A percentile compares a stretch with the other conserved stretches of the same genome.
These are phyloP conservation scores for Paramyrothecium roridum DNA, from an alignment of 2,329 filamentous ascomycete species.

Conservation along the genomic window DNA sequence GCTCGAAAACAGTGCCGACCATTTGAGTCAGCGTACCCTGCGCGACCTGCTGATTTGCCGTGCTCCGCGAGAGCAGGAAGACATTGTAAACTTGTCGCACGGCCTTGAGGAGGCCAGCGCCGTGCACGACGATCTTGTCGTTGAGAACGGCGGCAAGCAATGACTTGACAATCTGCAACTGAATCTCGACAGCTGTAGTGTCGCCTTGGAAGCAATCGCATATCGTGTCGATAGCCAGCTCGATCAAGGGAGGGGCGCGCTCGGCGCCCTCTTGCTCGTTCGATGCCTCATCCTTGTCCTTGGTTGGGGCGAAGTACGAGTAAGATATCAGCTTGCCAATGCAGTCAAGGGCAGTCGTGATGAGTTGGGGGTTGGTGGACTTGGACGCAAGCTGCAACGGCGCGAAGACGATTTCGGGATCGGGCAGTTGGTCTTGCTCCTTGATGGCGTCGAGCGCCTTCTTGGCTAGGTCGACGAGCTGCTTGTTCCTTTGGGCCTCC, in stretches of 20 bases:
- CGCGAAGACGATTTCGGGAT: conserved; percentile 88
- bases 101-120: conserved; percentile 90
- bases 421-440: conserved; percentile 76
- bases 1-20: conserved; percentile 96
- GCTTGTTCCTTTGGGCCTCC: conserved; percentile 83
- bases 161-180: conserved; percentile 97
- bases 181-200: conserved; percentile 85
- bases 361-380: conserved; percentile 78
- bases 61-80: conserved; percentile 91
- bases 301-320: conserved; percentile 83
- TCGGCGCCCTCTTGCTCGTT: conserved; percentile 28
- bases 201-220: conserved; percentile 99
- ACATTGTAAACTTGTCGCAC: conserved; percentile 99
- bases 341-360: conserved; percentile 90
- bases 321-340: conserved; percentile 99
- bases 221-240: conserved; percentile 97
- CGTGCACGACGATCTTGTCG: conserved; percentile 98
- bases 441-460: conserved; percentile 84
- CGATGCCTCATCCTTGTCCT: conserved; percentile 41
- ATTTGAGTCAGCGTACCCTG: conserved; percentile 97
- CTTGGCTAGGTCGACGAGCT: conserved; percentile 77
- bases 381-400: conserved; percentile 88
- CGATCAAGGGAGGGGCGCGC: conserved; percentile 71
- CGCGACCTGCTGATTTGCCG: conserved; percentile 92
- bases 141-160: conserved; percentile 92